phyloP scores from a whole-genome alignment of 768 basidiomycete species.

The Bullera alba region DNA sequence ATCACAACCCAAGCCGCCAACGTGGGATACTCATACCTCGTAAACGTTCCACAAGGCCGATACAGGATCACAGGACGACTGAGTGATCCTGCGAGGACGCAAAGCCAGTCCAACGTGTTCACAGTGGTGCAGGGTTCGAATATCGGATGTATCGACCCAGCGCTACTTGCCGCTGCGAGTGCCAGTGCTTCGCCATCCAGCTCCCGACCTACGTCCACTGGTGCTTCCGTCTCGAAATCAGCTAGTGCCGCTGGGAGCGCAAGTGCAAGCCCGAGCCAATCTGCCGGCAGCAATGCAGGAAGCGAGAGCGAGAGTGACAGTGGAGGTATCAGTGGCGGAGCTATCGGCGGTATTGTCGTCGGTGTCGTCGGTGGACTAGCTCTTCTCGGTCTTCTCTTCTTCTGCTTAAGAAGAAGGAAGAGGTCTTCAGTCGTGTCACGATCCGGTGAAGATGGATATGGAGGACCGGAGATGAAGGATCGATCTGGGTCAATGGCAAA shows the following conservation, averaged over 20 bases:
- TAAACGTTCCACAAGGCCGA: slow-evolving; percentile 1
- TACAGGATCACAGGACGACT: neutral
- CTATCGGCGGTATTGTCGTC: slow-evolving; percentile 25
- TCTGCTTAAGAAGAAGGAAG: slow-evolving; percentile 5
- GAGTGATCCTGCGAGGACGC: neutral
- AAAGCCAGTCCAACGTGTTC: neutral
- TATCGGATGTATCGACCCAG: neutral
- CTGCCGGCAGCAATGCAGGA: neutral
- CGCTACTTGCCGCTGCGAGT: neutral
- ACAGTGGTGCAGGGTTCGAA: neutral
- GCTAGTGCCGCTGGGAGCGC: neutral
- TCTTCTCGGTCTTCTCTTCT: slow-evolving; percentile 4
- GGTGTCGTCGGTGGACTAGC: slow-evolving; percentile 12
- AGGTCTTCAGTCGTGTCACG: neutral
- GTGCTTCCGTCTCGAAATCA: neutral
- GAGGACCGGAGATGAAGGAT: neutral
- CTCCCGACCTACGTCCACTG: slow-evolving; percentile 1
- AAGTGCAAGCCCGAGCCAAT: neutral
- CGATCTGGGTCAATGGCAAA: too few relatives aligned
- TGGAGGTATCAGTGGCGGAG: slow-evolving; percentile 12
- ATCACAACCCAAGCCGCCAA: neutral
- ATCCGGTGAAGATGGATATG: neutral
- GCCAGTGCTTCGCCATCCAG: neutral
- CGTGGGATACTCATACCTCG: neutral
- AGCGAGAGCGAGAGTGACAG: slow-evolving; percentile 1